A percentile compares a stretch with the other conserved stretches of the same genome.
Conservation (phyloP, 2,329 filamentous ascomycete genomes). For the Diaporthe amygdali region DNA sequence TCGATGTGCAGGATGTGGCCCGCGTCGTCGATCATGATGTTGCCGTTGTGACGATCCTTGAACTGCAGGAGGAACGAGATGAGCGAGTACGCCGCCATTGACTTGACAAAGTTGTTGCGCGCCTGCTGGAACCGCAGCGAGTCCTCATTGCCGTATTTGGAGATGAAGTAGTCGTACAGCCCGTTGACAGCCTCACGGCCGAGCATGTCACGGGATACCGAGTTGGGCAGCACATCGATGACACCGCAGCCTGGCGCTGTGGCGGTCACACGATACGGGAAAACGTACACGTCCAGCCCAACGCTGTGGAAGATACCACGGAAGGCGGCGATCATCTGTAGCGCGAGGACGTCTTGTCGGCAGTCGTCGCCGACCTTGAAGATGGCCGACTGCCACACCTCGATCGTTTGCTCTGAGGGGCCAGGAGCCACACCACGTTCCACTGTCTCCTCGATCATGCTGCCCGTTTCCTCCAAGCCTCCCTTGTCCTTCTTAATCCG, state of each 20-base stretch:
- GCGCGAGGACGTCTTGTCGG: slow-evolving; percentile 91
- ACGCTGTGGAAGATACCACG: slow-evolving; percentile 95
- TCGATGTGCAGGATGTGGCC: slow-evolving; percentile 99
- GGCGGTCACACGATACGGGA: slow-evolving; percentile 95
- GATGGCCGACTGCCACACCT: slow-evolving; percentile 99
- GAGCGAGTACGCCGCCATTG: slow-evolving; percentile 97
- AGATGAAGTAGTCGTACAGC: slow-evolving; percentile 97
- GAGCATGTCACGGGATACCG: slow-evolving; percentile 97
- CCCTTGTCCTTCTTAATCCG: slow-evolving; percentile 83
- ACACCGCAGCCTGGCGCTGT: slow-evolving; percentile 97
- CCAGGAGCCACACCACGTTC: slow-evolving; percentile 36
- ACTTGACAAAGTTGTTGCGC: slow-evolving; percentile 97
- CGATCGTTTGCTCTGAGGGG: slow-evolving; percentile 66
- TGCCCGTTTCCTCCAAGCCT: slow-evolving; percentile 56
- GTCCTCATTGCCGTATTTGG: slow-evolving; percentile 96
- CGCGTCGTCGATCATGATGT: slow-evolving; percentile 98
- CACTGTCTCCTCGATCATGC: slow-evolving; percentile 54
- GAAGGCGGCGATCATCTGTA: slow-evolving; percentile 98
- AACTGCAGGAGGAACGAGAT: slow-evolving; percentile 97
- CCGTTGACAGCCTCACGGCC: slow-evolving; percentile 97
- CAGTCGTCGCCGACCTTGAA: slow-evolving; percentile 99
- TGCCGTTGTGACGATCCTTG: slow-evolving; percentile 98
- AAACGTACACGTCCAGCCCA: slow-evolving; percentile 95
- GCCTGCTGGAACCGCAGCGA: slow-evolving; percentile 94
- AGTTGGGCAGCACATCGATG: slow-evolving; percentile 97